Evolutionary conservation across 2,329 filamentous ascomycete species (phyloP), one percentile per base, ranked within the genome.

Genomic region (Pestalotiopsis sp.): DNA sequence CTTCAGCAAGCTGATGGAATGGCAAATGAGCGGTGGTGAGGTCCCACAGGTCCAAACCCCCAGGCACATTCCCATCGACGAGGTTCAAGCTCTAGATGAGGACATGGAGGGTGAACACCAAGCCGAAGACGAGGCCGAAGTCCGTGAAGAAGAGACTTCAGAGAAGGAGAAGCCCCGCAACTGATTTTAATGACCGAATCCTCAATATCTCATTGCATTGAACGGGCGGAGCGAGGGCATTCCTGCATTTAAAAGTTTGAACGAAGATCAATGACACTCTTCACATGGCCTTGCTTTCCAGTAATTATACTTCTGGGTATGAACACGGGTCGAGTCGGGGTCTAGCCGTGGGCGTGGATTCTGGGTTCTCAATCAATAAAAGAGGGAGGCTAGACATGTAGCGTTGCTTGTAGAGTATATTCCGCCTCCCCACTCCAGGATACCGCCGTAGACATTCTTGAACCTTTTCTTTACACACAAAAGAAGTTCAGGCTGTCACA

Each of bases 1-100:
- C 2, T 99, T 99, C 77, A 95, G 91, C 74, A 96, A 92, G 81
- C 85, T 99, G 66, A 99, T 99, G 96, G 95, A 98, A 81, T 98
- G 95, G 95, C 96, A 99, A 82, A 93, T 98, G 89, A 96, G 88
- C 74, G 95, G 95, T 13, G 92, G 92, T 9, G 94, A 97, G 67
- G 76, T 85, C 9, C 79, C 84, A 0, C 79, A 85, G 3, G 81
- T 77, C 72, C 23, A 76, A 70, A 62, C 76, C 71, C 25, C 77
- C 75, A n/a, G 73, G 74, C 77, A 77, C 11, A 79, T 79, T 3
- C 79, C 83, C 68, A 82, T 88, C 57, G 84, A 83, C 0, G 86
- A 88, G 75, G 79, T 75, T 4, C 86, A 89, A 75, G 84, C 85
- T 74, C 82, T 87, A 27, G 84, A 86, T 73, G 81, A 84, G 69